Percentiles rank a stretch among this genome's conserved stretches.
These are phyloP conservation scores for Ceratobasidium sp. DNA, from an alignment of 1,284 basidiomycete species.

Conservation along the genomic window DNA sequence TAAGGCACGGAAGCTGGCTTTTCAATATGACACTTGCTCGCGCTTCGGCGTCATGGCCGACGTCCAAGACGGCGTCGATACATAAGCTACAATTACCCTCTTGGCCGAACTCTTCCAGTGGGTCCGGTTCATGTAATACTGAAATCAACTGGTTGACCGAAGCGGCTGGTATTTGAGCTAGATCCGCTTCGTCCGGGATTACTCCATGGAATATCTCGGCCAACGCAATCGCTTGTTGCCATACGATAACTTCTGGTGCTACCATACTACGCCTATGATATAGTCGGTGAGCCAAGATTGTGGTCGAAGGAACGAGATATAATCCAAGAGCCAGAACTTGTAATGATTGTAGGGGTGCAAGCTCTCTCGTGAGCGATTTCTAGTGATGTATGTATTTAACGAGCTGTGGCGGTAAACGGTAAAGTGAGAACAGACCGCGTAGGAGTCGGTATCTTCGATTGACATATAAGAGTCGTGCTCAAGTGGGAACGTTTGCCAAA, in stretches of 20 bases:
- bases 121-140: slow-evolving; percentile 5
- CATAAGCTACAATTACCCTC: slow-evolving; percentile 7
- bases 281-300: slow-evolving; percentile 29
- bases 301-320: slow-evolving; percentile 22
- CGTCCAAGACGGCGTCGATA: not conserved
- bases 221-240: slow-evolving; percentile 14
- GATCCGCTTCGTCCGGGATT: not conserved
- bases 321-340: slow-evolving; percentile 12
- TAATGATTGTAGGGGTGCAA: slow-evolving; percentile 13
- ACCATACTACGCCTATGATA: slow-evolving; percentile 20
- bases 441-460: slow-evolving; percentile 23
- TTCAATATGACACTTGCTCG: slow-evolving; percentile 1
- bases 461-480: slow-evolving; percentile 38
- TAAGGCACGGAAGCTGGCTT: not conserved
- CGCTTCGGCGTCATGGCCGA: slow-evolving; percentile 11
- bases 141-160: slow-evolving; percentile 4
- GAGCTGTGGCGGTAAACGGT: too few relatives aligned
- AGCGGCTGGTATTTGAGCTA: not conserved
- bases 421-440: slow-evolving; percentile 3
- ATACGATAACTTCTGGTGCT: slow-evolving; percentile 9
- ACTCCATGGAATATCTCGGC: not conserved
- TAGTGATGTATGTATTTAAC: not conserved
- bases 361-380: slow-evolving; percentile 19
- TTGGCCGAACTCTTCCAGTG: not conserved
- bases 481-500: slow-evolving; percentile 30